Evolutionary conservation across 805 yeast species (phyloP), one percentile per base, ranked within the genome.

Genomic region (Metahyphopichia silvanorum): DNA sequence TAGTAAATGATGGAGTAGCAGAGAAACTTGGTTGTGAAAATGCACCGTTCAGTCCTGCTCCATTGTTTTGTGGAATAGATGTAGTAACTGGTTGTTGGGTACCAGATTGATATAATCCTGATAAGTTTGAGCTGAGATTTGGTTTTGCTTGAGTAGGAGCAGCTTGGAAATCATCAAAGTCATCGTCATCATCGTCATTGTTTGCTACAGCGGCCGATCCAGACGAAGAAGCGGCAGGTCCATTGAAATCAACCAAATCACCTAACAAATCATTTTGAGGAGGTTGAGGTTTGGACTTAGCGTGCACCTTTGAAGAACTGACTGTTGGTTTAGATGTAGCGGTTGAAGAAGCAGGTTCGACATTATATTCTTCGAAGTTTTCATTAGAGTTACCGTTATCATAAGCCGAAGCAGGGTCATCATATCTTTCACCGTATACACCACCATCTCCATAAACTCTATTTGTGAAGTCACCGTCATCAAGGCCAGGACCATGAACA

Each of bases 141-240:
- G 35, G 31, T 24, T 36, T 42, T n/a, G 46, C 43, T 39, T 38
- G 49, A 25, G 41, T 58, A 6, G 82, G 79, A 4, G 74, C 77
- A 9, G 87, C 83, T 56, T 84, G 91, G 70, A 84, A 84, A 43
- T 84, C 93, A 42, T 83, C 87, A 53, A 85, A 85, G 42, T 82
- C 86, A 34, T 78, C 87, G 35, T 74, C 84, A 7, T 71, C 77
- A 5, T 55, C 57, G 4, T 37, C 48, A 13, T 39, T 37, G 12
- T 21, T 44, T 10, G 37, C 37, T 4, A 40, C 39, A 9, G 42
- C 42, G 2, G 44, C 37, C 21, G 49, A 35, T 16, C 57, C 37
- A 7, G 51, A 26, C n/a, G 50, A 25, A 23, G 52, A 31, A 7
- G 52, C 43, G 17, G 55, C 34, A 7, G 47, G 43, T 4, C 55